Percentiles rank a stretch among this genome's conserved stretches.
Conservation (phyloP, 345 rosid genomes). For the Anastatica hierochuntica region DNA sequence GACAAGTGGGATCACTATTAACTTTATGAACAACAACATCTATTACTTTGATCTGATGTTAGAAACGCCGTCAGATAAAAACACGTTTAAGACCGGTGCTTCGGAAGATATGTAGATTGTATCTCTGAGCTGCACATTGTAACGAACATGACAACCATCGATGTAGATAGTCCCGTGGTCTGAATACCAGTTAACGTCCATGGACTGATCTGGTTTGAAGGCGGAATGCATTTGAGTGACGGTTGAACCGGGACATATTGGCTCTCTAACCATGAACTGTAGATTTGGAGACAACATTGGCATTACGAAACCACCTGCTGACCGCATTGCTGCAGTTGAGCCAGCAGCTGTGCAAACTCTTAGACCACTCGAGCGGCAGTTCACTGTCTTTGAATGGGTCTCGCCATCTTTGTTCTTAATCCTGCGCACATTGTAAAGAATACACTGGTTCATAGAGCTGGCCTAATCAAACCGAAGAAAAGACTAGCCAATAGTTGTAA, state of each 20-base stretch:
- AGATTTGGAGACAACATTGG: slow-evolving; percentile 58
- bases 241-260: slow-evolving; percentile 44
- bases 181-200: slow-evolving; percentile 57
- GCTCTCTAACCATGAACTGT: slow-evolving; percentile 89
- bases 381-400: slow-evolving; percentile 34
- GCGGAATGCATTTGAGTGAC: slow-evolving; percentile 53
- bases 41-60: slow-evolving; percentile 17
- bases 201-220: slow-evolving; percentile 36
- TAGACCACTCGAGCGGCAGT: slow-evolving; percentile 83
- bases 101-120: slow-evolving; percentile 45
- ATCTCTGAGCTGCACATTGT: slow-evolving; percentile 47
- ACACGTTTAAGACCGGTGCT: slow-evolving; percentile 60
- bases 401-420: slow-evolving; percentile 35
- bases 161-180: slow-evolving; percentile 55
- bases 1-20: no score
- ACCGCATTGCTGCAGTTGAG: slow-evolving; percentile 86
- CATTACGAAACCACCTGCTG: slow-evolving; percentile 80
- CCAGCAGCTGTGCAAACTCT: slow-evolving; percentile 87
- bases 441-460: background rate
- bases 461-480: no score
- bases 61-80: slow-evolving; percentile 34
- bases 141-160: slow-evolving; percentile 62
- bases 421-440: slow-evolving; percentile 29
- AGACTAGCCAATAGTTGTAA: no score
- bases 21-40: slow-evolving; percentile 11